A percentile compares a stretch with the other conserved stretches of the same genome.
These are phyloP conservation scores for Podospora comata DNA, from an alignment of 495 filamentous ascomycete species.

Conservation along the genomic window DNA sequence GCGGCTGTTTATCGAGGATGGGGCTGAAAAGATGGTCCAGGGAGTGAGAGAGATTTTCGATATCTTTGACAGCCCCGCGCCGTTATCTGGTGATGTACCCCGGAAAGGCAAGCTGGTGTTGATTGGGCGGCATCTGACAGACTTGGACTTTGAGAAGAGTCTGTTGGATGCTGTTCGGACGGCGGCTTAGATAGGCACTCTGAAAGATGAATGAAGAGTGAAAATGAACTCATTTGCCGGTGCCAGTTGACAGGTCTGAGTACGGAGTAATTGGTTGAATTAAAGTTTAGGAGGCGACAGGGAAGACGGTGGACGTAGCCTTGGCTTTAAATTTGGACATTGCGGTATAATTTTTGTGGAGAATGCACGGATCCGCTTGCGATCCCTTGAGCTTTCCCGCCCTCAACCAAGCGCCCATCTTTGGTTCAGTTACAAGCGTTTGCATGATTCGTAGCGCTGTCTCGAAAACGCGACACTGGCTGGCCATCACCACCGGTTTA, in stretches of 20 bases:
- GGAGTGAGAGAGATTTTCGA: slow-evolving; percentile 94
- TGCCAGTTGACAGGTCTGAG: too few relatives aligned
- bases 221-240: too few relatives aligned
- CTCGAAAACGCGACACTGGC: background rate
- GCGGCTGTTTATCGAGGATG: slow-evolving; percentile 59
- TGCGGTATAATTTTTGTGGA: background rate
- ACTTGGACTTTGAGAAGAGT: slow-evolving; percentile 44
- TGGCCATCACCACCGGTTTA: background rate
- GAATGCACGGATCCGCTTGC: background rate
- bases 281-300: slow-evolving; percentile 9
- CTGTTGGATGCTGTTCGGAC: slow-evolving; percentile 23
- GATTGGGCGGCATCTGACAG: slow-evolving; percentile 66
- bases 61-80: slow-evolving; percentile 61
- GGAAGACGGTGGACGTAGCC: background rate
- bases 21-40: slow-evolving; percentile 72
- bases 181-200: too few relatives aligned
- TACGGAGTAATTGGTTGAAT: background rate
- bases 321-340: background rate
- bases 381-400: background rate
- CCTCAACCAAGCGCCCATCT: slow-evolving; percentile 2
- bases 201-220: too few relatives aligned
- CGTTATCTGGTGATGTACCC: slow-evolving; percentile 14
- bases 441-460: background rate
- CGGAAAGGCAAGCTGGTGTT: slow-evolving; percentile 69
- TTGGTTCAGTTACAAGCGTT: slow-evolving; percentile 4